A percentile compares a stretch with the other conserved stretches of the same genome.
phyloP scores from a whole-genome alignment of 2,329 filamentous ascomycete genomes.

The Didymella arachidicola region DNA sequence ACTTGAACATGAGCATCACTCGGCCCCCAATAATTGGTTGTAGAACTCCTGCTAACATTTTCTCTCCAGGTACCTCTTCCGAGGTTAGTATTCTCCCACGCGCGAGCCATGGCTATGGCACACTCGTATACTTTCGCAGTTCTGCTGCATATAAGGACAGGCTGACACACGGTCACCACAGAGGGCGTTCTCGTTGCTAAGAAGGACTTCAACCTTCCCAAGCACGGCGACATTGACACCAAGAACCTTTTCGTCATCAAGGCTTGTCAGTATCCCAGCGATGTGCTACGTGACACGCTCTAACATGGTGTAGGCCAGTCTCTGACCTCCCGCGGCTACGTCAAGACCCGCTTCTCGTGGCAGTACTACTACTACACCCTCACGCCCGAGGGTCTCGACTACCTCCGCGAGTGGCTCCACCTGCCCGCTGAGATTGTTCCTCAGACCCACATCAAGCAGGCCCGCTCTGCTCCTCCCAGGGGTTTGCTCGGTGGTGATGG shows the following conservation, averaged over 20 bases:
- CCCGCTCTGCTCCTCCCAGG: slow-evolving; percentile 96
- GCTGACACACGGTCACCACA: slow-evolving; percentile 57
- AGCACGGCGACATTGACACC: slow-evolving; percentile 98
- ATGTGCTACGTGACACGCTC: slow-evolving; percentile 3
- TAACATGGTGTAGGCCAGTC: slow-evolving; percentile 70
- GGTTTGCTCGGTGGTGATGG: slow-evolving; percentile 92
- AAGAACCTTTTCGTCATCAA: slow-evolving; percentile 99
- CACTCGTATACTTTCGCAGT: slow-evolving; percentile 43
- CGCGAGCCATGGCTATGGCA: slow-evolving; percentile 51
- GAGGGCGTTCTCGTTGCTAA: slow-evolving; percentile 91
- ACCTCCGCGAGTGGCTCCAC: slow-evolving; percentile 99
- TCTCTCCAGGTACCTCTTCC: slow-evolving; percentile 51
- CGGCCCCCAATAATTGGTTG: slow-evolving; percentile 3
- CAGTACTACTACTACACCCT: slow-evolving; percentile 94
- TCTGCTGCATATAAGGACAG: slow-evolving; percentile 51
- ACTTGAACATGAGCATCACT: slow-evolving; percentile 40
- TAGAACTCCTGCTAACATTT: slow-evolving; percentile 35
- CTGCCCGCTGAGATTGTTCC: slow-evolving; percentile 99
- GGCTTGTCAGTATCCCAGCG: slow-evolving; percentile 65
- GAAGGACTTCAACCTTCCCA: slow-evolving; percentile 98
- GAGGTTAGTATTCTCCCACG: slow-evolving; percentile 50
- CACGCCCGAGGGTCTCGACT: slow-evolving; percentile 99
- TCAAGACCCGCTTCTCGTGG: slow-evolving; percentile 98
- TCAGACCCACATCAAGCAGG: slow-evolving; percentile 99
- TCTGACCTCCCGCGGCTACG: slow-evolving; percentile 94